Evolutionary conservation across 495 filamentous ascomycete genomes (phyloP).

Genomic region (Venustampulla echinocandica): DNA sequence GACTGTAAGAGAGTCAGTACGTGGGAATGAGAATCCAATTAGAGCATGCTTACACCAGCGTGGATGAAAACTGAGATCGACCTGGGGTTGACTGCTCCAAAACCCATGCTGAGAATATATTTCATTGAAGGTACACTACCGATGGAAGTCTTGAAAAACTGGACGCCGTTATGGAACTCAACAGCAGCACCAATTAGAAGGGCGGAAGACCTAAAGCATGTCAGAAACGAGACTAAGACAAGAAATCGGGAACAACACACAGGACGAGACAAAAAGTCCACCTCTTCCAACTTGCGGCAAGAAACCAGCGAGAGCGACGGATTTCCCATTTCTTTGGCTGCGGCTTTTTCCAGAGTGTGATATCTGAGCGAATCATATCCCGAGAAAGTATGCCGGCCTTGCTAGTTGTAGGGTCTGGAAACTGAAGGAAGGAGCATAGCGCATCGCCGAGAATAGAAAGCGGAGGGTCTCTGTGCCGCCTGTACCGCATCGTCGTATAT

Average conservation of each 20-base stretch:
- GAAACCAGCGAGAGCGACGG: neutral
- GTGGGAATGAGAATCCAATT: neutral
- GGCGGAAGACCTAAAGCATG: neutral
- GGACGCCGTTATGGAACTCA: neutral
- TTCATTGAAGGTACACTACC: neutral
- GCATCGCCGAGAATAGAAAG: neutral
- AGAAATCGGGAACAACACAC: neutral
- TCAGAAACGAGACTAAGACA: neutral
- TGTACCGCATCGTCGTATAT: neutral
- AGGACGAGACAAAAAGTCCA: neutral
- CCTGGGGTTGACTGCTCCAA: neutral
- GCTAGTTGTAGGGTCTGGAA: neutral
- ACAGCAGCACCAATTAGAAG: neutral
- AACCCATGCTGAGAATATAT: neutral
- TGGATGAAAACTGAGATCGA: neutral
- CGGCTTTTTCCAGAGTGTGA: neutral
- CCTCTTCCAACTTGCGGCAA: neutral
- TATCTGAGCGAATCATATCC: neutral
- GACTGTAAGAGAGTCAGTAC: neutral
- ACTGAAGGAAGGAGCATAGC: neutral
- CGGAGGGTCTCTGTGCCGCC: neutral
- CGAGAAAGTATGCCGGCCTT: neutral
- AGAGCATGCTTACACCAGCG: neutral
- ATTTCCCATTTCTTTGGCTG: neutral
- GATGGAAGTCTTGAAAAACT: neutral